Evolutionary conservation across 1,139 yeast species (phyloP), one percentile per base, ranked within the genome.

Genomic region (Blastobotrys petasosporus): DNA sequence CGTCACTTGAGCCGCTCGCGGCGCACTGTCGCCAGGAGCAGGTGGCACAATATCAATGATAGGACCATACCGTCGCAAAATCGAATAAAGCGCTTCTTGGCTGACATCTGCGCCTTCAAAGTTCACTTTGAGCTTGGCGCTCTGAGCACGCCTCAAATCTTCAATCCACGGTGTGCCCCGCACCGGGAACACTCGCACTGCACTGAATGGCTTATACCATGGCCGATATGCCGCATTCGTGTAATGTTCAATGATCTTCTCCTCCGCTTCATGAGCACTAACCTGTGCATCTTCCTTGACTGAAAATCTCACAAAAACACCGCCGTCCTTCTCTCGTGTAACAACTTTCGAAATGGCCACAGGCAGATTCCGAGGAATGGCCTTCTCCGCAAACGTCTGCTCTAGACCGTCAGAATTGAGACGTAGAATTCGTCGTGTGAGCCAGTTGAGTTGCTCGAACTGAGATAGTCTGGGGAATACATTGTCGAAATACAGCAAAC

Each of bases 121-220:
- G 33, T 74, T 73, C 2, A 90, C 80, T 47, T 76, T 74, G 32
- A 92, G 65, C 17, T 73, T 71, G 10, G 73, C 67, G 50, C 83
- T 80, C 8, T 95, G 94, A 53, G 75, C 76, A 53, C 97, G 69
- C 54, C 85, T 76, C 60, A 92, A 71, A 62, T 92, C 98, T 65
- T 92, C 97, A 52, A 92, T 85, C 97, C 97, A 92, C 0, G 98
- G 98, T 0, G 79, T 74, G 49, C 98, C 98, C 55, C 83, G 82
- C 1, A 94, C 97, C 0, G 85, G 80, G 73, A 83, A 46, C 69
- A 84, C 59, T 67, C 63, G 65, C 80, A 73, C 59, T 4, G n/a
- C 12, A 63, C 69, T 50, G 59, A 64, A 53, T 53, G 74, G 55
- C n/a, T 35, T 46, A 30, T 37, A 61, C 61, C 64, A 59, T 4